A percentile compares a stretch with the other conserved stretches of the same genome.
phyloP scores from a whole-genome alignment of 345 rosid genomes.

The Noccaea caerulescens region DNA sequence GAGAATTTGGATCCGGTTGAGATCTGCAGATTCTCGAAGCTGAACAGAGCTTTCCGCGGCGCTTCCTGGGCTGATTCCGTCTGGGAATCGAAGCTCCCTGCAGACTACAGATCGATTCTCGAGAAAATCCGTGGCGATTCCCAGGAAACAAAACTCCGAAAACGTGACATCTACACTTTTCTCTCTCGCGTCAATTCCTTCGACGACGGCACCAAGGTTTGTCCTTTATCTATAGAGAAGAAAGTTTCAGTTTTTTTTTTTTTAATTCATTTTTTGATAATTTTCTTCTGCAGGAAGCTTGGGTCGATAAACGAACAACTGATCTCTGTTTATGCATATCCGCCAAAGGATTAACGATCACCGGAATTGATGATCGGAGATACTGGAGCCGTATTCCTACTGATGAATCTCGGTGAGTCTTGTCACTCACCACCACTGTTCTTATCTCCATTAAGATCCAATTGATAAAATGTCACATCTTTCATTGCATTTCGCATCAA shows the following conservation, averaged over 20 bases:
- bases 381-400: constrained; percentile 85
- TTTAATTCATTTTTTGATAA: constrained; percentile 2
- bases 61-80: constrained; percentile 97
- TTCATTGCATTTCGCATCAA: too few relatives aligned
- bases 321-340: constrained; percentile 71
- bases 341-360: constrained; percentile 69
- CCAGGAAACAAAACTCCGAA: constrained; percentile 52
- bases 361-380: constrained; percentile 92
- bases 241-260: not conserved
- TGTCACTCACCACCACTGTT: not conserved
- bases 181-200: constrained; percentile 66
- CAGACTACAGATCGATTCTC: constrained; percentile 59
- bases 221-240: constrained; percentile 14
- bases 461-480: too few relatives aligned
- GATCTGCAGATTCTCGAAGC: constrained; percentile 71
- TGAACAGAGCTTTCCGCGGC: constrained; percentile 79
- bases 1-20: constrained; percentile 76
- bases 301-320: constrained; percentile 78
- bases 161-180: constrained; percentile 68
- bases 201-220: constrained; percentile 81
- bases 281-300: constrained; percentile 59
- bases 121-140: constrained; percentile 55
- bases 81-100: constrained; percentile 93
- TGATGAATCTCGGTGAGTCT: constrained; percentile 78
- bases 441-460: not conserved